Conservation (phyloP, 2,329 filamentous ascomycete species). For the Fusarium torulosum region DNA sequence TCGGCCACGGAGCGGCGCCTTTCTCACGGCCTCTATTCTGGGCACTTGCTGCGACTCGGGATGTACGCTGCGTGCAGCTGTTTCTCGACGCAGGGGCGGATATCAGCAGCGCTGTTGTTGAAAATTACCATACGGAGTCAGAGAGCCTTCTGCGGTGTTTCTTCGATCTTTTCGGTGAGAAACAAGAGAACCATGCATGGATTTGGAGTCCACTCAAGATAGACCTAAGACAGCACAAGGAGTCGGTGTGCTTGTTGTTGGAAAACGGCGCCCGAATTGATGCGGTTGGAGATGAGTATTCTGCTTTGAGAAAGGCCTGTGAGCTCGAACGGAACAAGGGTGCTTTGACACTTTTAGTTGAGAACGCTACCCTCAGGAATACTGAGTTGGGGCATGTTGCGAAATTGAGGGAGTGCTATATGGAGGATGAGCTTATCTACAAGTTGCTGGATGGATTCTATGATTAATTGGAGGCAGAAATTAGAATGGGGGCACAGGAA, state of each 20-base stretch:
- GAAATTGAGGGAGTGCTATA: not conserved
- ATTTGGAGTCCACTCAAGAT: not conserved
- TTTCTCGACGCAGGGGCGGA: not conserved
- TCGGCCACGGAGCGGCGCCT: rapidly evolving
- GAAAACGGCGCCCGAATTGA: not conserved
- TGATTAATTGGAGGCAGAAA: not conserved
- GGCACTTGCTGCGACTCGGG: not conserved
- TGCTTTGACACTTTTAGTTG: not conserved
- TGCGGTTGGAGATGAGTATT: not conserved
- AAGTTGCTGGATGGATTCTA: not conserved
- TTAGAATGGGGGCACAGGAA: not conserved
- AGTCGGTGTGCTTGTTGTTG: not conserved
- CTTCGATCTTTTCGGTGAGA: not conserved
- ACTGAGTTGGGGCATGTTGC: not conserved
- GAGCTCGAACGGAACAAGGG: not conserved
- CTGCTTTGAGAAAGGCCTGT: not conserved
- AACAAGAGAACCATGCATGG: rapidly evolving
- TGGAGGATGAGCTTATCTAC: not conserved
- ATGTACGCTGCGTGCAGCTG: not conserved
- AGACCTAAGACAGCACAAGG: not conserved
- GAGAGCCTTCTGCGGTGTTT: not conserved
- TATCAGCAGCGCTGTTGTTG: not conserved
- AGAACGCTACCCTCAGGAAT: not conserved
- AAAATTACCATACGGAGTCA: rapidly evolving
- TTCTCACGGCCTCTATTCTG: not conserved